phyloP scores from a whole-genome alignment of 176 grass and related monocot genomes.

The Hyparrhenia diplandra region DNA sequence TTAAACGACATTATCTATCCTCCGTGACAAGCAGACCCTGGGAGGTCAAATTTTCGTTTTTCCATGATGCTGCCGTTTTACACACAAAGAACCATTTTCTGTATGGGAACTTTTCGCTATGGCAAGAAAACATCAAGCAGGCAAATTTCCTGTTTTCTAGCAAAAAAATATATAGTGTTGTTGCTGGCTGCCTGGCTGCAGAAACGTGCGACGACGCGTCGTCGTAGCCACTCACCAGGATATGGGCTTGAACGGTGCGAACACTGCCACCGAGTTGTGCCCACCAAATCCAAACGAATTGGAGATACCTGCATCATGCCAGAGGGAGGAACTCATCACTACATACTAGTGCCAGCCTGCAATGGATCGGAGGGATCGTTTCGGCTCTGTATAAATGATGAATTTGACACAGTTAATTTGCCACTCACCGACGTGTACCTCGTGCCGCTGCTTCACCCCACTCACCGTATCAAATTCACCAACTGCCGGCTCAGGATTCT shows the following conservation, averaged over 20 bases:
- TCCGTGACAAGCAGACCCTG: too few species aligned
- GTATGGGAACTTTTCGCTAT: too few species aligned
- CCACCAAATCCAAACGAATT: conserved; percentile 37
- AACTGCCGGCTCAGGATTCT: conserved; percentile 43
- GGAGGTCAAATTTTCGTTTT: too few species aligned
- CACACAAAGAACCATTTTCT: too few species aligned
- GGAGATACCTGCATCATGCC: conserved; percentile 24
- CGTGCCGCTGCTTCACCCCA: conserved; percentile 32
- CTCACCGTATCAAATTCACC: conserved; percentile 44
- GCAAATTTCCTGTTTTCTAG: too few species aligned
- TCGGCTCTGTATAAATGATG: not conserved
- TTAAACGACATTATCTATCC: too few species aligned
- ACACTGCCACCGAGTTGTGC: conserved; percentile 20
- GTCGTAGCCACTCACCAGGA: not conserved
- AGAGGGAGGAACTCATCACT: not conserved
- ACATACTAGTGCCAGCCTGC: not conserved
- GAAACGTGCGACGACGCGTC: too few species aligned
- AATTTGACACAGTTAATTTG: not conserved
- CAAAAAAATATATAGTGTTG: too few species aligned
- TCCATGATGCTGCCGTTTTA: too few species aligned
- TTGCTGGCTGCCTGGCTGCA: too few species aligned
- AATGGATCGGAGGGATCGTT: too few species aligned
- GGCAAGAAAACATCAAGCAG: too few species aligned
- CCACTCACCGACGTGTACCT: conserved; percentile 51
- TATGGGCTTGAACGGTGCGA: conserved; percentile 5